Base-by-base conservation (phyloP, 768 basidiomycete genomes). In the Gelatoporia subvermispora region DNA sequence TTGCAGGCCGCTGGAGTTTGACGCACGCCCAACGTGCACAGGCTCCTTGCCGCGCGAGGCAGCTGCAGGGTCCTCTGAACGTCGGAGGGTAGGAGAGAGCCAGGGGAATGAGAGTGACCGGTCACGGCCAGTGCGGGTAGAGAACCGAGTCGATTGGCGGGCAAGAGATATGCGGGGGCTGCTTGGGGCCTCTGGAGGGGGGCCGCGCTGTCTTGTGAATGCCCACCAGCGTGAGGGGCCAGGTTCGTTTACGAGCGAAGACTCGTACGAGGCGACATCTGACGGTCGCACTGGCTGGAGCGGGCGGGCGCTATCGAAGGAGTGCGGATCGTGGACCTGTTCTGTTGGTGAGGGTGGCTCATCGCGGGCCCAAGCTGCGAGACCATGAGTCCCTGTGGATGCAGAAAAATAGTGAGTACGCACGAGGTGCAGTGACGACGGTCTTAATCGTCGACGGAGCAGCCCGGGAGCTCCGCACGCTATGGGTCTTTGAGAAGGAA, bases 361-460 rank as follows among this genome's bases (percentile, higher is more conserved):
- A 61, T 91, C 84, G 56, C 78, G 74, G 3, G 88, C 89, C 88
- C 88, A 92, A 42, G 89, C 88, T 92, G 45, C 11, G 41, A 45
- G 28, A 51, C 36, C 43, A 48, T 37, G 49, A 49, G n/a, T 11
- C 28, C 1, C 46, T 46, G 37, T 9, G 20, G 42, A 54, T 40
- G 17, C 34, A 45, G 4, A 44, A 41, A 21, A 40, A 15, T 22
- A 24, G 42, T 46, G 18, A 42, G 39, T 11, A 74, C 80, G 59
- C 65, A 89, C 87, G 86, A 51, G 87, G 87, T 25, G 76, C 71
- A 45, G 85, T 87, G 48, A 87, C 68, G 50, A 88, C 80, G 1
- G 74, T 73, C 50, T 74, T 68, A 24, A 75, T 63, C 31, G 74
- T 75, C 4, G 81, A 78, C 4, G 67, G 63, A 35, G 56, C 40